Percentiles rank a stretch among this genome's conserved stretches.
Conservation (phyloP, 148 eudicot genomes). For the Rhododendron mucronatum region DNA sequence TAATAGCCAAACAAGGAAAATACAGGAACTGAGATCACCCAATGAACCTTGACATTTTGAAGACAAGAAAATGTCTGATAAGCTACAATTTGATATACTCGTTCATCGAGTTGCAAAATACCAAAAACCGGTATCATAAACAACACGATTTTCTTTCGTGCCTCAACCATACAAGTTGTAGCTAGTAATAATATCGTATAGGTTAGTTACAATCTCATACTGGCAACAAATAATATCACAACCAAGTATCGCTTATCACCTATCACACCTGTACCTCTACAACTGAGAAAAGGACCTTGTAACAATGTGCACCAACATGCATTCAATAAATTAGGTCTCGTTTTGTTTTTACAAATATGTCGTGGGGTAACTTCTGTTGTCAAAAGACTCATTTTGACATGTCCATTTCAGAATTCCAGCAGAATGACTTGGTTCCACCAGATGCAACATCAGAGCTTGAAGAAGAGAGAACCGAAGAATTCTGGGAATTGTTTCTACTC, state of each 20-base stretch:
- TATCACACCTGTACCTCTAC: neutral
- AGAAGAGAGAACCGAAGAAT: slow-evolving; percentile 3
- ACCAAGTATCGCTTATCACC: neutral
- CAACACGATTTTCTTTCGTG: neutral
- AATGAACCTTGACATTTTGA: neutral
- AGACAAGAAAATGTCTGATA: neutral
- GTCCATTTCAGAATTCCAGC: slow-evolving; percentile 10
- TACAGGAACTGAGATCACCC: neutral
- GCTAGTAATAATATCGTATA: neutral
- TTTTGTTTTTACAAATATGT: neutral
- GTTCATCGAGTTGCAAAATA: neutral
- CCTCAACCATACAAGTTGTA: neutral
- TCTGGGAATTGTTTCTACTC: neutral
- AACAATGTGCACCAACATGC: neutral
- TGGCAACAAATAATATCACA: neutral
- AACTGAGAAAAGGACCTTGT: neutral
- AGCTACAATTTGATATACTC: neutral
- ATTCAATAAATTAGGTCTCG: neutral
- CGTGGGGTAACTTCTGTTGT: neutral
- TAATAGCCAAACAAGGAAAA: neutral
- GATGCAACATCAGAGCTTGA: slow-evolving; percentile 5
- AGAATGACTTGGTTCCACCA: slow-evolving; percentile 5
- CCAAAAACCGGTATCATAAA: neutral
- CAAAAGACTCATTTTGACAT: neutral
- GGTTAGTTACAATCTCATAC: neutral